These are phyloP conservation scores for Wickerhamiella kurtzmanii DNA, from an alignment of 805 yeast genomes.

Conservation along the genomic window DNA sequence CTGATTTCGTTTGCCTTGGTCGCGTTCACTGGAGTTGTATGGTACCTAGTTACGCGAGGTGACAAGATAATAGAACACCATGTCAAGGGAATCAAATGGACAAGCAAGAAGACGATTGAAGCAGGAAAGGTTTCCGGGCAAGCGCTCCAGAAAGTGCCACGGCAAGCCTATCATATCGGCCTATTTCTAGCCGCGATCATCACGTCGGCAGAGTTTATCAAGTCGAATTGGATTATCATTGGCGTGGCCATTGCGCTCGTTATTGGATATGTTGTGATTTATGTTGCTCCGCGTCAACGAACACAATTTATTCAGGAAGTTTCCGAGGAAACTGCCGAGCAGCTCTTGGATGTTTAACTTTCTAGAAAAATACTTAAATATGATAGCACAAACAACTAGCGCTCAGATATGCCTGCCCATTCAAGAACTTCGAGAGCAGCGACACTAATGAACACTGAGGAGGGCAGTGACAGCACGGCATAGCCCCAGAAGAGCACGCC, in stretches of 20 bases:
- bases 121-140: background rate
- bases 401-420: conserved; percentile 30
- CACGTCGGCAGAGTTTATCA: background rate
- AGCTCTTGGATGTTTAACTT: background rate
- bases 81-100: background rate
- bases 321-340: background rate
- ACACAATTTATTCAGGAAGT: background rate
- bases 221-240: background rate
- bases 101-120: background rate
- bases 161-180: background rate
- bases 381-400: background rate
- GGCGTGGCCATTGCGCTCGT: background rate
- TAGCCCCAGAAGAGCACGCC: conserved; percentile 58
- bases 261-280: background rate
- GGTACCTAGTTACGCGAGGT: background rate
- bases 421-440: conserved; percentile 40
- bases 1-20: background rate
- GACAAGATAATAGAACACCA: background rate
- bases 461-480: conserved; percentile 45
- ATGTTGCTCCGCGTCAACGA: background rate
- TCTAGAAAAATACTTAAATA: background rate
- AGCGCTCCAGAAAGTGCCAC: background rate
- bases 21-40: background rate
- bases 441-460: conserved; percentile 43
- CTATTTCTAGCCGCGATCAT: background rate